Base-by-base conservation (phyloP, 2,329 filamentous ascomycete genomes). In the Cercospora beticola region DNA sequence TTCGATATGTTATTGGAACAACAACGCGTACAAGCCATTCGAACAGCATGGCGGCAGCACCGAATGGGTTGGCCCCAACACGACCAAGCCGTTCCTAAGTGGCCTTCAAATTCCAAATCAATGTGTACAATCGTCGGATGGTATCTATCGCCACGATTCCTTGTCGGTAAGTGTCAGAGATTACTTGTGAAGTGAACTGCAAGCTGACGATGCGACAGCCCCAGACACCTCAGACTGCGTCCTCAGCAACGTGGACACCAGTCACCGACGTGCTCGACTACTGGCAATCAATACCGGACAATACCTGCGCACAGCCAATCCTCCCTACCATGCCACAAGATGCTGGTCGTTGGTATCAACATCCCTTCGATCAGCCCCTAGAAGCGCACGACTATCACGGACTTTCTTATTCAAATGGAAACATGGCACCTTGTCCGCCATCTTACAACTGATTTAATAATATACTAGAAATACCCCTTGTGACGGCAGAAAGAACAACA, bases 1-100 rank as follows among this genome's bases (percentile, higher is more conserved):
- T 21, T n/a, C 49, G 12, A 36, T 64, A 28, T 58, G 49, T 52
- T 64, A 57, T 28, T 64, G 62, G 62, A 64, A 58, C 31, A 64
- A 64, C 21, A 58, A 3, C 26, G 23, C 62, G 6, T 64, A 64
- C 52, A 64, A 64, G 62, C 62, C 62, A 28, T 64, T 64, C 49
- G 49, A 64, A 16, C 62, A 64, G 36, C 62, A 57, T 16, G 28
- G 62, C 31, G 62, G 62, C 18, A 31, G 46, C 49, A 56, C 30
- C 14, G 49, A 64, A 64, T 64, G 62, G 62, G 62, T 57, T 9
- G 62, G 62, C 4, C 49, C 28, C 30, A 52, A 31, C 49, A 54
- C 62, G n/a, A 56, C 62, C 12, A 64, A 64, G 9, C 62, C 62
- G 14, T 57, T 26, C 49, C 49, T 64, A 7, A 57, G 49, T 31